Conservation (phyloP, 2,329 filamentous ascomycete genomes). For the Zasmidium angulare region DNA sequence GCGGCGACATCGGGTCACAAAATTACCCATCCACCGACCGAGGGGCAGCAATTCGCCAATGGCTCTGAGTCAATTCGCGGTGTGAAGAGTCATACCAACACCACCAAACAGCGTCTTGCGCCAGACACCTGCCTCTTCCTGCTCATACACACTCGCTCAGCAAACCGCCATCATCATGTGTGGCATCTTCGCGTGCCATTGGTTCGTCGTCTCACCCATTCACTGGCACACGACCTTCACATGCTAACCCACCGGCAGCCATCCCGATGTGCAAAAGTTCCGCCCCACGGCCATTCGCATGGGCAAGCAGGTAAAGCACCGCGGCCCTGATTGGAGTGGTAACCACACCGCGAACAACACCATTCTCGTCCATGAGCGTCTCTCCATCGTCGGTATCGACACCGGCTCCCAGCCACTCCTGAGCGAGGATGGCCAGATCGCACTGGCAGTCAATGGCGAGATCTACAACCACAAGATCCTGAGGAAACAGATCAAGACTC, state of each 20-base stretch:
- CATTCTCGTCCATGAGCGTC: conserved; percentile 94
- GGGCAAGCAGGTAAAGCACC: conserved; percentile 93
- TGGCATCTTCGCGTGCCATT: conserved; percentile 94
- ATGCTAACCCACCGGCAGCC: conserved; percentile 46
- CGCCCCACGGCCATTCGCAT: conserved; percentile 92
- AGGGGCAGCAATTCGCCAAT: no score
- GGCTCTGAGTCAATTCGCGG: background rate
- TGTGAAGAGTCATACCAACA: background rate
- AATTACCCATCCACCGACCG: no score
- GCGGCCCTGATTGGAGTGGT: conserved; percentile 95
- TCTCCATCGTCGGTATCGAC: conserved; percentile 97
- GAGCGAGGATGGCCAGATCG: conserved; percentile 83
- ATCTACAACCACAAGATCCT: conserved; percentile 99
- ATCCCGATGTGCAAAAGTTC: conserved; percentile 94
- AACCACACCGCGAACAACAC: conserved; percentile 88
- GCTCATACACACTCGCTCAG: background rate
- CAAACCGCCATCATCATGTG: conserved; percentile 67
- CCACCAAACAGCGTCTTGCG: background rate
- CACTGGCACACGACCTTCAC: conserved; percentile 14
- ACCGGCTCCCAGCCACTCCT: conserved; percentile 93
- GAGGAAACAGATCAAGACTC: conserved; percentile 77
- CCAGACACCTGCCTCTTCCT: background rate
- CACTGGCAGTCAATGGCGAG: conserved; percentile 96
- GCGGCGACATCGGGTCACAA: background rate
- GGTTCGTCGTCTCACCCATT: conserved; percentile 73